Evolutionary conservation across 805 yeast species (phyloP), one percentile per base, ranked within the genome.

Genomic region (Starmerella lactis-condensi): DNA sequence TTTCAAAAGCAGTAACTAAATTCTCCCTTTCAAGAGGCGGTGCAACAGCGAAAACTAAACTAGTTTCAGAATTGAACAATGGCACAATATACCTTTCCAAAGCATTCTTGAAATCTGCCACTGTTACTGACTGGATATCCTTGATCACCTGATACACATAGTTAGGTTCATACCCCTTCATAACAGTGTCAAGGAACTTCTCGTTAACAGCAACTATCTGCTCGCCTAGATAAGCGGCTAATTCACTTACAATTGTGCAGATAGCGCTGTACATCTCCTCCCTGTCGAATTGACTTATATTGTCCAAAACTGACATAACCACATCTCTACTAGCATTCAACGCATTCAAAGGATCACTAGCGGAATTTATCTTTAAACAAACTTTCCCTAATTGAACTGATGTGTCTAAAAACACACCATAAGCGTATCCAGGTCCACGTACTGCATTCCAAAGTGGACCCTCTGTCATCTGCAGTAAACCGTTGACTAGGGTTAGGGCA

Each of bases 361-460:
- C 93, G 39, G 94, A 65, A 45, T 78, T 77, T 13, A 85, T 64
- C 28, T 61, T 63, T 45, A 73, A 78, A 4, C 62, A 60, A 39
- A 85, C 52, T 32, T 63, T 25, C 6, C 89, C 85, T 26, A 67
- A 55, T 42, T 81, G 34, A 5, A 34, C 93, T 7, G 66, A 47
- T 38, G 26, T 61, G 48, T 34, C 17, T 42, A 79, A 60, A 33
- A 58, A 61, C 1, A 85, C 89, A 23, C 94, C 95, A 51, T 89
- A 89, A 0, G 95, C 95, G 26, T 78, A 58, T 2, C 98, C 98
- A 1, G 82, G 65, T 24, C 98, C 98, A 54, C 98, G 68, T 21
- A 89, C 77, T 34, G 91, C 93, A 45, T 79, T 67, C 95, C 96
- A 85, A 40, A 85, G 74, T 22, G 96, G 98, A 3, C 98, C 98